Percentiles rank a stretch among this genome's conserved stretches.
These are phyloP conservation scores for Pseudocercospora vitis DNA, from an alignment of 2,329 filamentous ascomycete genomes.

Conservation along the genomic window DNA sequence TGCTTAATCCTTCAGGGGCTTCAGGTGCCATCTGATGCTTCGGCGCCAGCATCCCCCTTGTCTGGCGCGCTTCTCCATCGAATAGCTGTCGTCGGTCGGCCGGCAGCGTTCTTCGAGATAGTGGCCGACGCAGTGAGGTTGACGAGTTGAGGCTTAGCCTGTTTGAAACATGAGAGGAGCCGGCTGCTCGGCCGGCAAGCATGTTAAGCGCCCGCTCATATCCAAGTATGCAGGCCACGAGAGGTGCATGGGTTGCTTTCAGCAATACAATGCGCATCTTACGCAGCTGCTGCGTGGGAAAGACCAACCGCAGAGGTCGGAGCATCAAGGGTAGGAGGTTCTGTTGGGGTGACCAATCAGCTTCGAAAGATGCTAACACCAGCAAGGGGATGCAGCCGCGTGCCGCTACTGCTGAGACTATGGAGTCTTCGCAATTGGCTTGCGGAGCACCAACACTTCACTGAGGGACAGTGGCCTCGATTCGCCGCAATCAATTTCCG, in stretches of 20 bases:
- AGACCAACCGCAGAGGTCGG: constrained; percentile 68
- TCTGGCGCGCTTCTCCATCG: constrained; percentile 22
- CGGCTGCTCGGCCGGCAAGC: constrained; percentile 21
- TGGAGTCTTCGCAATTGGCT: constrained; percentile 9
- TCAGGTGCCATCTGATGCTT: constrained; percentile 23
- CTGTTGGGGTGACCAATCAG: constrained; percentile 38
- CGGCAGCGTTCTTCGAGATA: constrained; percentile 22
- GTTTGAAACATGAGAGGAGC: constrained; percentile 18
- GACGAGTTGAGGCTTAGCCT: constrained; percentile 19
- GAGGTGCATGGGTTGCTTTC: constrained; percentile 63
- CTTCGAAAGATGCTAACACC: constrained; percentile 11
- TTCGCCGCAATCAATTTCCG: constrained; percentile 13
- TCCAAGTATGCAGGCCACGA: constrained; percentile 67
- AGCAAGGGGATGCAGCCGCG: constrained; percentile 6
- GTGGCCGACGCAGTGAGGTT: constrained; percentile 24
- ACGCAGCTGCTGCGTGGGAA: constrained; percentile 65
- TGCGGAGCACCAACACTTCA: constrained; percentile 27
- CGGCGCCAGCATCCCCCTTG: constrained; percentile 16
- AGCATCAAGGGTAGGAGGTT: constrained; percentile 74
- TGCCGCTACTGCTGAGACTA: not conserved
- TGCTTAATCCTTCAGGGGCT: constrained; percentile 17
- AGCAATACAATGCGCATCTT: constrained; percentile 59
- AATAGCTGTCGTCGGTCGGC: constrained; percentile 19
- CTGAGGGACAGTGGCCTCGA: constrained; percentile 18
- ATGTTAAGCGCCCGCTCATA: constrained; percentile 56